Evolutionary conservation across 139 green algal genomes (phyloP).

Genomic region (Chlamydomonas schloesseri): DNA sequence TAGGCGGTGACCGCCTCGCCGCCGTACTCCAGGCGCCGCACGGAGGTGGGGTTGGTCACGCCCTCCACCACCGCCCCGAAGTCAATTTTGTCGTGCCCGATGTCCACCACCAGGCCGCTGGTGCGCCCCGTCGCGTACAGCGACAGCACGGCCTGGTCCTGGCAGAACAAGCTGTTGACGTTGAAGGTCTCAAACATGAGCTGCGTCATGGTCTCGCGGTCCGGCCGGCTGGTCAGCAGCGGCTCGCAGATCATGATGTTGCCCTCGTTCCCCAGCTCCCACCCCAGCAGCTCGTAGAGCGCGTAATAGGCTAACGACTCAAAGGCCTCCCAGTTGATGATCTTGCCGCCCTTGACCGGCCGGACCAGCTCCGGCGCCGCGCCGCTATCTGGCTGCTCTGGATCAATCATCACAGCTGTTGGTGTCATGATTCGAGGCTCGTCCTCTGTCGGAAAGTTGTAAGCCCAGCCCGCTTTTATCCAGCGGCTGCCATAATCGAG

Average conservation of each 20-base stretch:
- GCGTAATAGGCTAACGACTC: constrained; percentile 78
- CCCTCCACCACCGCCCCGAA: constrained; percentile 87
- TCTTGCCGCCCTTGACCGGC: constrained; percentile 56
- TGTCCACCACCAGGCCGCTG: constrained; percentile 85
- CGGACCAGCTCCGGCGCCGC: neutral
- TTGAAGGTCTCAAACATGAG: constrained; percentile 88
- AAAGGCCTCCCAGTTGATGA: constrained; percentile 72
- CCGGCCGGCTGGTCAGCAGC: constrained; percentile 66
- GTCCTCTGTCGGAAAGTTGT: constrained; percentile 72
- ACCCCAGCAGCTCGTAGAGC: constrained; percentile 81
- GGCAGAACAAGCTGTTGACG: constrained; percentile 74
- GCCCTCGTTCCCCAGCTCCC: constrained; percentile 78
- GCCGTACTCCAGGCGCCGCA: constrained; percentile 69
- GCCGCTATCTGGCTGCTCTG: neutral
- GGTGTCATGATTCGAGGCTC: constrained; percentile 70
- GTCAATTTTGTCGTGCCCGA: constrained; percentile 82
- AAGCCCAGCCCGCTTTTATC: constrained; percentile 74
- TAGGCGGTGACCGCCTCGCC: constrained; percentile 68
- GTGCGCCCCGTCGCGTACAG: constrained; percentile 83
- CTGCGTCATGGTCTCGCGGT: constrained; percentile 81
- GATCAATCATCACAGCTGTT: neutral
- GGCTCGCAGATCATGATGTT: constrained; percentile 80
- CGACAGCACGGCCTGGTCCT: constrained; percentile 77
- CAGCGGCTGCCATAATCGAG: constrained; percentile 76
- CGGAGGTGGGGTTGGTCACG: constrained; percentile 58